These are phyloP conservation scores for Fraxinus latifolia DNA, from an alignment of 305 asterid species.

Conservation along the genomic window DNA sequence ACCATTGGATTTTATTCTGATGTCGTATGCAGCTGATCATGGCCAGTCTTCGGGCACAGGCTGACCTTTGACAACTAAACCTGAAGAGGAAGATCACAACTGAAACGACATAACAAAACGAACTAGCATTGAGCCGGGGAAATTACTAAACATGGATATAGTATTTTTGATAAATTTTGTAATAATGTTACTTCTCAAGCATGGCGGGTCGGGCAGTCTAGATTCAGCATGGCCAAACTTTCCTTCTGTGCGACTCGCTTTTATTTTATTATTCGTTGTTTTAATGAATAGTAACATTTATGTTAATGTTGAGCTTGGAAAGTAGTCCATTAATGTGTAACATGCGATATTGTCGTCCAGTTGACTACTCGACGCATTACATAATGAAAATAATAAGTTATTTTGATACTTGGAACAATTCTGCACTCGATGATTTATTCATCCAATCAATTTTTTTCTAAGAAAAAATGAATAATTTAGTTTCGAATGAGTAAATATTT, in stretches of 20 bases:
- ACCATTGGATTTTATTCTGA: constrained; percentile 92
- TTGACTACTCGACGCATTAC: background rate
- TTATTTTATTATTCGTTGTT: background rate
- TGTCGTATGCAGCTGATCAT: constrained; percentile 64
- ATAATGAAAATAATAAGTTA: background rate
- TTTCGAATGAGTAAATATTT: background rate
- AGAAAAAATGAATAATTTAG: background rate
- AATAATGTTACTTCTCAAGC: background rate
- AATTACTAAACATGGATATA: background rate
- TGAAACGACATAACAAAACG: background rate
- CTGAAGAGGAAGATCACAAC: background rate
- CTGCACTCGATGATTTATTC: background rate
- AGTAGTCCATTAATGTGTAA: background rate
- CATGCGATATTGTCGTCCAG: background rate
- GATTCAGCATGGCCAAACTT: background rate
- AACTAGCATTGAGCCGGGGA: background rate
- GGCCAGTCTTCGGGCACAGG: background rate
- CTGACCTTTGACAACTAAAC: background rate
- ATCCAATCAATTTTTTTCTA: background rate
- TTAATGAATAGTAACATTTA: background rate
- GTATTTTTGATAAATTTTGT: background rate
- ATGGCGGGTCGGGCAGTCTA: background rate
- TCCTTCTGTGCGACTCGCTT: background rate
- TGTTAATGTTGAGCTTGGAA: background rate
- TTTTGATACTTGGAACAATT: background rate